A percentile compares a stretch with the other conserved stretches of the same genome.
phyloP scores from a whole-genome alignment of 1,139 yeast species.

The Yamadazyma pseudoaaseri region DNA sequence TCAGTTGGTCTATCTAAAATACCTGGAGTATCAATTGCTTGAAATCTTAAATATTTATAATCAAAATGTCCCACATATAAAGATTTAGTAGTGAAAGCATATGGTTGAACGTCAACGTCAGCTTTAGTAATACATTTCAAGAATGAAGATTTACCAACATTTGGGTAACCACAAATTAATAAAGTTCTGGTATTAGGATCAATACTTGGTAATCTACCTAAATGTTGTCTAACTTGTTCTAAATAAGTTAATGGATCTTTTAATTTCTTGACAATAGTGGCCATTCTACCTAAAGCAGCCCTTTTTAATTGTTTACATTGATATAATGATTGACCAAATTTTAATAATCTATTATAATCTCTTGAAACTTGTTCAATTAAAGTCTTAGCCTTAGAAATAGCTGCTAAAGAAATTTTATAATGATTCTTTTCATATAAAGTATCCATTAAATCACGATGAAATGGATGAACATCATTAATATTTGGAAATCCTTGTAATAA shows the following conservation, averaged over 20 bases:
- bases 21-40: constrained; percentile 99
- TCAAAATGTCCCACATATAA: constrained; percentile 97
- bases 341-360: constrained; percentile 88
- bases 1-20: constrained; percentile 98
- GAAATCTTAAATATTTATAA: constrained; percentile 94
- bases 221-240: constrained; percentile 98
- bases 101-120: constrained; percentile 98
- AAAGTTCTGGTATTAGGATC: constrained; percentile 98
- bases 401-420: constrained; percentile 95
- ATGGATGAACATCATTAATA: constrained; percentile 96
- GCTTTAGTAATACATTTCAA: constrained; percentile 93
- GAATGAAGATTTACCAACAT: constrained; percentile 97
- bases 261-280: constrained; percentile 90
- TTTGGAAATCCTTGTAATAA: constrained; percentile 89
- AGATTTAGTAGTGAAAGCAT: constrained; percentile 96
- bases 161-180: constrained; percentile 97
- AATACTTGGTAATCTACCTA: constrained; percentile 96
- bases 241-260: constrained; percentile 90
- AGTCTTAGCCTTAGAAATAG: constrained; percentile 89
- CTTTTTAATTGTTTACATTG: constrained; percentile 98
- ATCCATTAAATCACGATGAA: constrained; percentile 97
- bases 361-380: constrained; percentile 93
- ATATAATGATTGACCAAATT: constrained; percentile 95
- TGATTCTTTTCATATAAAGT: constrained; percentile 97
- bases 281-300: constrained; percentile 99